Percentiles rank a stretch among this genome's conserved stretches.
These are phyloP conservation scores for Gossypium australe DNA, from an alignment of 345 rosid genomes.

Conservation along the genomic window DNA sequence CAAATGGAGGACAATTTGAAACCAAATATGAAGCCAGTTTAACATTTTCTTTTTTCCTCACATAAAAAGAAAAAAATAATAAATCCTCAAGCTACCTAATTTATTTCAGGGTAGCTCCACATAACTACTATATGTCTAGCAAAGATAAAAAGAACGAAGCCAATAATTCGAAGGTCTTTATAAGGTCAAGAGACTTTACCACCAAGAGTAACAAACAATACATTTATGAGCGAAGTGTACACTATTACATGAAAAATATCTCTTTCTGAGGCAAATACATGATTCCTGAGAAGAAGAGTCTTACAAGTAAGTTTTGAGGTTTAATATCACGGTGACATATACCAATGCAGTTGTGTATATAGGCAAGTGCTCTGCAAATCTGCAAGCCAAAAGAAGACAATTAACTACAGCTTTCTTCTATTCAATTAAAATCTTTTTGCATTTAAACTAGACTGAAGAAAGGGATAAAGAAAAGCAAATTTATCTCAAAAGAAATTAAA, in stretches of 20 bases:
- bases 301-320: slow-evolving; percentile 86
- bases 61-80: neutral
- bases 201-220: neutral
- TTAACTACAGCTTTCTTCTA: neutral
- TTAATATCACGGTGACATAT: slow-evolving; percentile 97
- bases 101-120: too few relatives aligned
- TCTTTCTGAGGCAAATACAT: neutral
- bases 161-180: neutral
- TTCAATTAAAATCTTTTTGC: neutral
- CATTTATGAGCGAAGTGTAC: neutral
- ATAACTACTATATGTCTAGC: neutral
- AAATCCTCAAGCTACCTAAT: neutral
- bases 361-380: slow-evolving; percentile 96
- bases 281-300: slow-evolving; percentile 10
- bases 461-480: neutral
- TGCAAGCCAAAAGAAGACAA: slow-evolving; percentile 25
- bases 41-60: neutral
- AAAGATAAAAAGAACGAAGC: neutral
- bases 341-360: slow-evolving; percentile 74
- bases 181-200: neutral
- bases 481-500: neutral
- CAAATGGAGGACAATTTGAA: neutral
- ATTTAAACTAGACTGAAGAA: neutral
- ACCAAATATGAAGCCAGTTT: neutral
- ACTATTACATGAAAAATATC: neutral